These are phyloP conservation scores for Chloropicon primus DNA, from an alignment of 139 green algal genomes.

Conservation along the genomic window DNA sequence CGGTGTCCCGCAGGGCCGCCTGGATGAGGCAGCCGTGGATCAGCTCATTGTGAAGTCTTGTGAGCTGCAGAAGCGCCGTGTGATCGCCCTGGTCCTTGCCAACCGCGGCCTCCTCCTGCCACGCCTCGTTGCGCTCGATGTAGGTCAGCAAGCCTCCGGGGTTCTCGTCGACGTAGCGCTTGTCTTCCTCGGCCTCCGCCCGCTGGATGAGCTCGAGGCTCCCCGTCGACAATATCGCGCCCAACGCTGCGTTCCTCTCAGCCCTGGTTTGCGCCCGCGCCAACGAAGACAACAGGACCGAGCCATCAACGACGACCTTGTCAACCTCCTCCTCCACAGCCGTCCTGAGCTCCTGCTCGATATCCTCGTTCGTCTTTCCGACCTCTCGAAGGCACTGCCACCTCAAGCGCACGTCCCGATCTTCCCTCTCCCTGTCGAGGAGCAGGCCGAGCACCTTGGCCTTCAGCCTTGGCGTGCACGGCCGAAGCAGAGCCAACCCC, in stretches of 20 bases:
- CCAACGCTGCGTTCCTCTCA: background rate
- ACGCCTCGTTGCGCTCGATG: background rate
- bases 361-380: background rate
- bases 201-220: background rate
- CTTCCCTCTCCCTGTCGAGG: background rate
- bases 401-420: background rate
- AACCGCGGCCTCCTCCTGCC: too few relatives aligned
- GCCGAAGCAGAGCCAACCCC: background rate
- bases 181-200: background rate
- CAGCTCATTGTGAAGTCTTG: background rate
- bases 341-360: background rate
- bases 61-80: background rate
- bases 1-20: background rate
- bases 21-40: background rate
- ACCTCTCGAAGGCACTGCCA: background rate
- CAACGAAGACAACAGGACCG: background rate
- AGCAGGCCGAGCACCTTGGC: background rate
- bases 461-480: background rate
- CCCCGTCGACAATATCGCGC: background rate
- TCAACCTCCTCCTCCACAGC: background rate
- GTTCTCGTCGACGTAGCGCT: background rate
- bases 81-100: background rate
- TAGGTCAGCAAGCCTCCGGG: background rate
- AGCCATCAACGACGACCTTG: background rate
- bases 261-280: too few relatives aligned